Conservation (phyloP, 1,284 basidiomycete genomes). For the Sporisorium reilianum region DNA sequence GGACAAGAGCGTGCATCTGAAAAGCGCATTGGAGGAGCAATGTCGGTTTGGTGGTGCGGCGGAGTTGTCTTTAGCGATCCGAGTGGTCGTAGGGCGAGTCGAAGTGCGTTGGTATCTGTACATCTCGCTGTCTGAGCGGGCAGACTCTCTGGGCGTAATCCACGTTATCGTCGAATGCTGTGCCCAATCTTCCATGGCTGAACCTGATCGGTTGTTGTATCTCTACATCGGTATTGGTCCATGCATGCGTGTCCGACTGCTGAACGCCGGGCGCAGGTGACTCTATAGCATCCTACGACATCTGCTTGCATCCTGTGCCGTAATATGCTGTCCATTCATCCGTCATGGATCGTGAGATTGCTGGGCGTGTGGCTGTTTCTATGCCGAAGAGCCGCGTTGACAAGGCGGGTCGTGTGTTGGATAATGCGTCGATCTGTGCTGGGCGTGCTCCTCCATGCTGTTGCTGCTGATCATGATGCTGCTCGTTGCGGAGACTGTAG, state of each 20-base stretch:
- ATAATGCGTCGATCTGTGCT: slow-evolving; percentile 12
- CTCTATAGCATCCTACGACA: too few relatives aligned
- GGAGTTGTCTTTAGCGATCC: background rate
- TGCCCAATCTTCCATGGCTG: background rate
- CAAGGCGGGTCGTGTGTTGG: background rate
- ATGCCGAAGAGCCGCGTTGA: background rate
- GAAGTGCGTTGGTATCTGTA: background rate
- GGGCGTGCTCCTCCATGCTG: slow-evolving; percentile 28
- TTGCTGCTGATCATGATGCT: slow-evolving; percentile 29
- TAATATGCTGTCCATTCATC: background rate
- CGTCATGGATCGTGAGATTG: background rate
- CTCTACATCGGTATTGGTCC: background rate
- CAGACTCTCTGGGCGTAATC: too few relatives aligned
- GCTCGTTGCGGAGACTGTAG: slow-evolving; percentile 11
- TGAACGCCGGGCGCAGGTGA: too few relatives aligned
- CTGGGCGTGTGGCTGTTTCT: background rate
- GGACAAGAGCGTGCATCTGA: slow-evolving; percentile 5
- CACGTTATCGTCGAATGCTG: background rate
- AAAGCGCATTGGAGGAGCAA: slow-evolving; percentile 1
- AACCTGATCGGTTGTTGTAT: background rate
- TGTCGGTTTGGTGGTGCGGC: background rate
- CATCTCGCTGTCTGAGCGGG: too few relatives aligned
- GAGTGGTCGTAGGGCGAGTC: background rate
- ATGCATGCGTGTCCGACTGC: background rate
- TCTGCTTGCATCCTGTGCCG: too few relatives aligned